Conservation (phyloP, 2,329 filamentous ascomycete species). For the Aspergillus pseudonomiae region DNA sequence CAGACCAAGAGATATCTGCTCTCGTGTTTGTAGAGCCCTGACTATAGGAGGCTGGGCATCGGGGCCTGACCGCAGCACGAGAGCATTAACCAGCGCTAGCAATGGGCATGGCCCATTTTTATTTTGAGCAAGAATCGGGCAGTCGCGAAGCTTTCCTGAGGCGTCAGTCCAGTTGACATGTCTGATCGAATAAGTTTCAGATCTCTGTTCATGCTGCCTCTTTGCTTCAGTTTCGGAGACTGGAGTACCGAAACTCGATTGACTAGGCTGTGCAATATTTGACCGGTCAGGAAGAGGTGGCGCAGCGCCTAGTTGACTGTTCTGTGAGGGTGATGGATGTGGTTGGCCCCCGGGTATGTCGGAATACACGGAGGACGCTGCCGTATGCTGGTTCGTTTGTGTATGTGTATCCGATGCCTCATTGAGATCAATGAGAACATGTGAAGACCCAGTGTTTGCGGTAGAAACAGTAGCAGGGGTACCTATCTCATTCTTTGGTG, state of each 20-base stretch:
- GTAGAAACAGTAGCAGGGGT: constrained; percentile 28
- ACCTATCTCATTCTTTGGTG: constrained; percentile 22
- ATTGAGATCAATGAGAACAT: constrained; percentile 37
- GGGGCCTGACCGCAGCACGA: constrained; percentile 78
- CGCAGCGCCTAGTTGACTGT: constrained; percentile 4
- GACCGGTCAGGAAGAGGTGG: constrained; percentile 17
- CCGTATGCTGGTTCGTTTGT: constrained; percentile 12
- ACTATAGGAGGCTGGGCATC: constrained; percentile 70
- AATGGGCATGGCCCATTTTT: constrained; percentile 92
- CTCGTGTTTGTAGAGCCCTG: constrained; percentile 74
- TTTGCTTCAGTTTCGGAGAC: constrained; percentile 36
- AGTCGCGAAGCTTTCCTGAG: constrained; percentile 67
- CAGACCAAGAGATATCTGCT: constrained; percentile 84
- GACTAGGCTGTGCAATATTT: constrained; percentile 1
- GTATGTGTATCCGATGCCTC: constrained; percentile 12
- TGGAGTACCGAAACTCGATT: constrained; percentile 13
- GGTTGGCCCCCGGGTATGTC: constrained; percentile 1
- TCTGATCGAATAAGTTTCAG: constrained; percentile 90
- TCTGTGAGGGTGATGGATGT: background rate
- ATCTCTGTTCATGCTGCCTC: constrained; percentile 50
- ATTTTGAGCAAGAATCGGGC: constrained; percentile 89
- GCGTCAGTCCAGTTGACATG: constrained; percentile 83
- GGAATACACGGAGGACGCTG: constrained; percentile 17
- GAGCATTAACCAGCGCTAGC: constrained; percentile 87
- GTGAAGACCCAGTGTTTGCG: constrained; percentile 34